Percentiles rank a stretch among this genome's conserved stretches.
Evolutionary conservation across 2,329 filamentous ascomycete genomes (phyloP).

Genomic region (Botryotinia globosa): DNA sequence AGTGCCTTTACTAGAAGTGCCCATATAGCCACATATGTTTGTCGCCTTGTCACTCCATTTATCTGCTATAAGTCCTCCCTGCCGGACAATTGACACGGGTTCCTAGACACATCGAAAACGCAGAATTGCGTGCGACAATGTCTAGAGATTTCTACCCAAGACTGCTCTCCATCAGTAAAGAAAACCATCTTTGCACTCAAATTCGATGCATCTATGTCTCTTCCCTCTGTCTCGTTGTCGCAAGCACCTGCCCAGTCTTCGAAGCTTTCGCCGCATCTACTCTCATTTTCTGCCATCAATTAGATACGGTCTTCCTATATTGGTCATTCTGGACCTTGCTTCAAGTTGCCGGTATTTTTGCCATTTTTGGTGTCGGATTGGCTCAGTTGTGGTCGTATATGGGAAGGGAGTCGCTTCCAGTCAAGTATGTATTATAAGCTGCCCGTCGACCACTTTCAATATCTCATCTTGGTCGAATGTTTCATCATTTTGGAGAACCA

Average conservation of each 20-base stretch:
- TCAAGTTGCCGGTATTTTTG: conserved; percentile 54
- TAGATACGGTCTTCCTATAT: conserved; percentile 56
- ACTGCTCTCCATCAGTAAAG: not conserved
- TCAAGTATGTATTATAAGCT: conserved; percentile 49
- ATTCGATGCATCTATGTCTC: conserved; percentile 42
- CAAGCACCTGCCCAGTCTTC: conserved; percentile 49
- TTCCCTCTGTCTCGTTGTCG: conserved; percentile 45
- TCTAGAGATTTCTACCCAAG: not conserved
- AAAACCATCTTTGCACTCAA: conserved; percentile 39
- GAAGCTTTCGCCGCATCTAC: conserved; percentile 47
- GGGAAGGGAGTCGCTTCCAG: conserved; percentile 42
- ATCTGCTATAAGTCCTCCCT: not conserved
- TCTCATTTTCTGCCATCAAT: conserved; percentile 55
- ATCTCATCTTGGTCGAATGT: not conserved
- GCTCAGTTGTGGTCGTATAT: conserved; percentile 32
- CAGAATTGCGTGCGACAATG: not conserved
- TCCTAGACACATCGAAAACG: not conserved
- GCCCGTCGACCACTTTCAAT: not conserved
- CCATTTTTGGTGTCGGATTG: conserved; percentile 54
- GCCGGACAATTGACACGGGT: not conserved
- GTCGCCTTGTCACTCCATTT: not conserved
- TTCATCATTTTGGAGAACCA: not conserved
- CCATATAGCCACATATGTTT: not conserved
- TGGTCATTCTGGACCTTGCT: conserved; percentile 61
- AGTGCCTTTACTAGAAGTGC: conserved; percentile 28